Evolutionary conservation across 164 flowering plant species (phyloP), one percentile per base, ranked within the genome.

Genomic region (Sedum album): DNA sequence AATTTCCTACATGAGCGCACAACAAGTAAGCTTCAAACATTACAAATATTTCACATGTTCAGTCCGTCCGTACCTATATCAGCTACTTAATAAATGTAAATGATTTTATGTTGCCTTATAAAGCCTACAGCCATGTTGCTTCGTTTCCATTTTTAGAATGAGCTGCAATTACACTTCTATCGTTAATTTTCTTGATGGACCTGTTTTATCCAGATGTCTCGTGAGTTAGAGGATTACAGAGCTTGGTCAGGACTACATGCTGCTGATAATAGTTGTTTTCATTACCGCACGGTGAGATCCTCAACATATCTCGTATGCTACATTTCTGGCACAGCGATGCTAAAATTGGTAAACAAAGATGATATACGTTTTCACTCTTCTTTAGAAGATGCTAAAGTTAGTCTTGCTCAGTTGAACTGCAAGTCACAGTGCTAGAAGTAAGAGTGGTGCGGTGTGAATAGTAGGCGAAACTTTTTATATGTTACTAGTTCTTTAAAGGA

Each of bases 231-330:
- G 41, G 76, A 75, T 73, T 84, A 87, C 64, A 85, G 84, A 82
- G 75, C 75, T 60, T 93, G 97, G 97, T 86, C 91, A 48, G 87
- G 77, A 39, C 76, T 84, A 77, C 92, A 91, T 74, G 86, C 83
- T 75, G 97, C 97, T 65, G 98, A 93, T 75, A 90, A 79, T 72
- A 83, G 88, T 72, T 89, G 94, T 80, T 93, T 90, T 76, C 96
- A 93, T 68, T 93, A 88, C 77, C 89, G 92, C 64, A 76, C 82
- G 69, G 98, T 93, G 75, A 84, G 90, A 84, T 63, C 26, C 5
- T 44, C 60, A 44, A 0, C 18, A 6, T 18, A 9, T 18, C 38
- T 48, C 21, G 0, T 15, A 41, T 1, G 46, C 11, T 41, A 41
- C 38, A 41, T 41, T 8, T 41, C 15, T 41, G 15, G 2, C 11